These are phyloP conservation scores for Daldinia vernicosa DNA, from an alignment of 495 filamentous ascomycete species.

Conservation along the genomic window DNA sequence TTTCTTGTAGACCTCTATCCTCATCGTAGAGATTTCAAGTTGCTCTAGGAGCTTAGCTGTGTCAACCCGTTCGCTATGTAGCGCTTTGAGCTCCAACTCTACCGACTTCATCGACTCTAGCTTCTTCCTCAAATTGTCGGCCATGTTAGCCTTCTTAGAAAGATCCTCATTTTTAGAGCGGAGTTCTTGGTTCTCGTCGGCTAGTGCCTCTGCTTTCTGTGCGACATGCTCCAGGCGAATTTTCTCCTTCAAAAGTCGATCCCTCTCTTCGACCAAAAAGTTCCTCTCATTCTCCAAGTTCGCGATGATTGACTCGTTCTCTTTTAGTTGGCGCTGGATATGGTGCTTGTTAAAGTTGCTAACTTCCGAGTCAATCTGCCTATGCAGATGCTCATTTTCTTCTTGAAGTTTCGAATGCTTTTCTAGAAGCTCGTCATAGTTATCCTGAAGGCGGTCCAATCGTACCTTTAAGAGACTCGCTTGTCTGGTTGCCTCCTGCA, in stretches of 20 bases:
- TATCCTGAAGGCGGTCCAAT: slow-evolving; percentile 65
- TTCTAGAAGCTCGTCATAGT: slow-evolving; percentile 68
- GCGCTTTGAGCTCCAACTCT: slow-evolving; percentile 49
- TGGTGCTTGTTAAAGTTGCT: slow-evolving; percentile 45
- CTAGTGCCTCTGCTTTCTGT: slow-evolving; percentile 54
- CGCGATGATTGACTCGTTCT: slow-evolving; percentile 45
- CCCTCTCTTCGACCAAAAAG: slow-evolving; percentile 50
- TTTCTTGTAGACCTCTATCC: slow-evolving; percentile 40
- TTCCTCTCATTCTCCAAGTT: slow-evolving; percentile 56
- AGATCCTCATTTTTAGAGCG: slow-evolving; percentile 77
- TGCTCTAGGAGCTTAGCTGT: slow-evolving; percentile 59
- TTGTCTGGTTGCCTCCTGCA: slow-evolving; percentile 63
- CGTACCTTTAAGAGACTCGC: slow-evolving; percentile 63
- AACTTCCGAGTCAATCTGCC: slow-evolving; percentile 65
- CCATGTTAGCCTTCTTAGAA: slow-evolving; percentile 79
- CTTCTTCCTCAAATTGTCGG: slow-evolving; percentile 79
- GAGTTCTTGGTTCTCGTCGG: slow-evolving; percentile 69
- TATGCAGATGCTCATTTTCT: slow-evolving; percentile 62
- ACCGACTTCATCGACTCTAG: slow-evolving; percentile 65
- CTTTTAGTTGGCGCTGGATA: slow-evolving; percentile 42
- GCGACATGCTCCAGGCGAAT: slow-evolving; percentile 55
- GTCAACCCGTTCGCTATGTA: slow-evolving; percentile 56
- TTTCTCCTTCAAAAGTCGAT: slow-evolving; percentile 55
- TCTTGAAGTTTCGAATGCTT: slow-evolving; percentile 66
- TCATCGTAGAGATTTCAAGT: slow-evolving; percentile 48